Evolutionary conservation across 495 filamentous ascomycete genomes (phyloP), one percentile per base, ranked within the genome.

Genomic region (Barbatosphaeria neglecta): DNA sequence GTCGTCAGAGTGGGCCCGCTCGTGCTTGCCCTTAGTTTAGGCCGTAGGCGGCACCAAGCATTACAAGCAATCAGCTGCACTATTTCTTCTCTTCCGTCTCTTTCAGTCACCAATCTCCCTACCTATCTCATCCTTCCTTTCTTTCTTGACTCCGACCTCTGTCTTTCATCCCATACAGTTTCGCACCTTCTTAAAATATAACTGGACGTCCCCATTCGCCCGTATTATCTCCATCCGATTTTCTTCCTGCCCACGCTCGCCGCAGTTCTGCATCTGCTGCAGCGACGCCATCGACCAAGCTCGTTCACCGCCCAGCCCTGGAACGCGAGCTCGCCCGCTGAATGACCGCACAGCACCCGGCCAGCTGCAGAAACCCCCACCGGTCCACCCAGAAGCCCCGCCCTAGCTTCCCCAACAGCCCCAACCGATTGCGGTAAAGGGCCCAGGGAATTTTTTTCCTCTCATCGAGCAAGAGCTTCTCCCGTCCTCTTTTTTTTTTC

Each of bases 401-500:
- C 31, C 27, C 31, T 11, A 35, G 31, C 31, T 35, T 11, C 31
- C 31, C 27, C 27, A 15, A 5, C 31, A 35, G 31, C 31, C 16
- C 15, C 13, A n/a, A 4, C 31, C 31, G 16, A 35, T 35, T 35
- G 10, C 31, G 31, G 31, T n/a, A 35, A 35, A n/a, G n/a, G 31
- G 31, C 13, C 9, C 16, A 5, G 31, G 31, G 31, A n/a, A n/a
- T n/a, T n/a, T 35, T 35, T 35, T 35, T n/a, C 16, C 31, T 35
- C 13, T n/a, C 10, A 35, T n/a, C 13, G 31, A n/a, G n/a, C n/a
- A 35, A 35, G 16, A n/a, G 2, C 1, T n/a, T 35, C 16, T 35
- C 13, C 13, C 13, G 27, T 55, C 51, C 58, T 60, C 41, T 55
- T 55, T 42, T 31, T 38, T 53, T 46, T 54, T 50, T 48, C 16